Evolutionary conservation across 176 grass and related monocot species (phyloP).

Genomic region (Elaeis guineensis): DNA sequence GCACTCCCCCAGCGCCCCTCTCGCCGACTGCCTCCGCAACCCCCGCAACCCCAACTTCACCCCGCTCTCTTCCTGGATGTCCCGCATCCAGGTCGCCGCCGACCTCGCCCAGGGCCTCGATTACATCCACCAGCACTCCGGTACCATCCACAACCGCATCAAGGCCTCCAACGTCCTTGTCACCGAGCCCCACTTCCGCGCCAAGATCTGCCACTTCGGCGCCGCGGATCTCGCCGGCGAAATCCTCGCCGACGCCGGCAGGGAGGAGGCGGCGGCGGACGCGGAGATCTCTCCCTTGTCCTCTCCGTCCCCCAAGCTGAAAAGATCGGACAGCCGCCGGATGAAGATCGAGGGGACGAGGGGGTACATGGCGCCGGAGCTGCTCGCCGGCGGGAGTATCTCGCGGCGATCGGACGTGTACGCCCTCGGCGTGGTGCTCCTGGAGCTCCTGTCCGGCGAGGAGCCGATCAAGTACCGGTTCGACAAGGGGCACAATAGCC

Average conservation of each 20-base stretch:
- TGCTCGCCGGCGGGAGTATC: neutral
- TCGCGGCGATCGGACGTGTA: conserved; percentile 41
- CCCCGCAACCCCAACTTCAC: conserved; percentile 33
- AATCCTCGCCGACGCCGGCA: neutral
- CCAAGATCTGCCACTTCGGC: conserved; percentile 51
- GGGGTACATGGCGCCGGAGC: conserved; percentile 36
- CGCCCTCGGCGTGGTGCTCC: conserved; percentile 53
- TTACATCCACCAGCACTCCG: conserved; percentile 63
- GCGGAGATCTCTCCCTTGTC: too few species aligned
- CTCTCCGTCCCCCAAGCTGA: neutral
- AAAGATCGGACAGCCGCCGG: conserved; percentile 6
- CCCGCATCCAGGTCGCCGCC: conserved; percentile 43
- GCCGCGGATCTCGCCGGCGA: conserved; percentile 22
- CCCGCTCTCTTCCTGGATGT: conserved; percentile 42
- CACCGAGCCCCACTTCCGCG: conserved; percentile 44
- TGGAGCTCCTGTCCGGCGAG: conserved; percentile 52
- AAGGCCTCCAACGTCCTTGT: conserved; percentile 32
- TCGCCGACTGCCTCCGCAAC: conserved; percentile 48
- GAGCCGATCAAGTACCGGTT: conserved; percentile 41
- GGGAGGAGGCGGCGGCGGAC: neutral
- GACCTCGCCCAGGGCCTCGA: conserved; percentile 58
- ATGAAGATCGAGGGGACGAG: conserved; percentile 16
- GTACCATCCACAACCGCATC: conserved; percentile 37
- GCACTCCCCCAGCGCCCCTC: conserved; percentile 22
- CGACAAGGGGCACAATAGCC: conserved; percentile 33